These are phyloP conservation scores for Cinnamomum chago DNA, from an alignment of 164 flowering plant species.

Conservation along the genomic window DNA sequence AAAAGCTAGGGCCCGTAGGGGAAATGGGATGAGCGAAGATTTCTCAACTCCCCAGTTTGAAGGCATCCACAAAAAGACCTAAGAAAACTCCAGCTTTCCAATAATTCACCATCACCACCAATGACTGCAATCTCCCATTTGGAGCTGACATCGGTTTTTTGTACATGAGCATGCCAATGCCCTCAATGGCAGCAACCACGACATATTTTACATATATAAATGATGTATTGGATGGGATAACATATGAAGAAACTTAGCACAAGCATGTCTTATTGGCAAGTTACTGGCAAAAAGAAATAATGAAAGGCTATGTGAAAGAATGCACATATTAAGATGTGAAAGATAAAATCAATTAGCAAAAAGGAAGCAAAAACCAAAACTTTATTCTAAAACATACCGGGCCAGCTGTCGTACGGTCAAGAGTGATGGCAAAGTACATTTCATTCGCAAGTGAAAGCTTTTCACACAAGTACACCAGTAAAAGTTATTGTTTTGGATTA, in stretches of 20 bases:
- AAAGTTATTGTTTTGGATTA: not conserved
- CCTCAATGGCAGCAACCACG: constrained; percentile 94
- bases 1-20: no score
- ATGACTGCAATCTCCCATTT: constrained; percentile 47
- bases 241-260: not conserved
- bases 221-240: no score
- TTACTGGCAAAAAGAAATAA: not conserved
- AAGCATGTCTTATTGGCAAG: not conserved
- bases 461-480: constrained; percentile 60
- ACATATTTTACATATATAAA: constrained; percentile 15
- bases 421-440: constrained; percentile 97
- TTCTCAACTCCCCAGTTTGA: constrained; percentile 71
- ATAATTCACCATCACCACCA: constrained; percentile 74
- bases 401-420: constrained; percentile 91
- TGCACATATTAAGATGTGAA: not conserved
- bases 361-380: not conserved
- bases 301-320: not conserved
- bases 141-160: constrained; percentile 41
- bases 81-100: constrained; percentile 99
- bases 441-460: constrained; percentile 89
- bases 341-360: not conserved
- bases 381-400: constrained; percentile 18
- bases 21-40: not conserved
- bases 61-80: constrained; percentile 97
- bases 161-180: constrained; percentile 89